These are phyloP conservation scores for Sungouiozyma intestinalis DNA, from an alignment of 805 yeast species.

Conservation along the genomic window DNA sequence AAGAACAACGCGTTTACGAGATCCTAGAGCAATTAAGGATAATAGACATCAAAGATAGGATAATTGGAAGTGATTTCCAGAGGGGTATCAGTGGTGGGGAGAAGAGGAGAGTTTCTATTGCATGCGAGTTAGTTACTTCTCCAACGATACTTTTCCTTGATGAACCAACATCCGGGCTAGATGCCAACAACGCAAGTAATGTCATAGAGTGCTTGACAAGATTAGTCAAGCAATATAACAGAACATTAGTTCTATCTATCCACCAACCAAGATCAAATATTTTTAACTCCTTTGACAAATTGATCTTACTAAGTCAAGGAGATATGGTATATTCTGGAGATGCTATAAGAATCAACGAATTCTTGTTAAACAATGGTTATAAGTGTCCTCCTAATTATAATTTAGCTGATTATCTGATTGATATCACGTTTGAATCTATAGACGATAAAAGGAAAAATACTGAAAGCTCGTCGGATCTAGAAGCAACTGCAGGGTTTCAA, in stretches of 20 bases:
- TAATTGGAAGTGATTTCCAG: slow-evolving; percentile 80
- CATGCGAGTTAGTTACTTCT: slow-evolving; percentile 84
- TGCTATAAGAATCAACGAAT: slow-evolving; percentile 63
- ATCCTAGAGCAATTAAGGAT: slow-evolving; percentile 82
- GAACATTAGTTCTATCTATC: slow-evolving; percentile 87
- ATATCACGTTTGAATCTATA: slow-evolving; percentile 60
- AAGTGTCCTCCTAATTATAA: slow-evolving; percentile 83
- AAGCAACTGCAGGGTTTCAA: neutral
- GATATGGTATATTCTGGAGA: slow-evolving; percentile 80
- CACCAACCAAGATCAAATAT: slow-evolving; percentile 97
- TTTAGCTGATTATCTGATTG: slow-evolving; percentile 87
- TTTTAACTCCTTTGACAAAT: slow-evolving; percentile 79
- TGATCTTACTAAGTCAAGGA: slow-evolving; percentile 75
- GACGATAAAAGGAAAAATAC: neutral
- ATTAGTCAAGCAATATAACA: slow-evolving; percentile 65
- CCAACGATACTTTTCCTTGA: slow-evolving; percentile 77
- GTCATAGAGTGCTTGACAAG: slow-evolving; percentile 79
- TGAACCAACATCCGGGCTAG: slow-evolving; percentile 94
- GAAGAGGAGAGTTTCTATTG: slow-evolving; percentile 82
- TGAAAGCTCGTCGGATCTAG: neutral
- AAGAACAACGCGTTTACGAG: slow-evolving; percentile 70
- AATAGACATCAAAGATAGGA: slow-evolving; percentile 66
- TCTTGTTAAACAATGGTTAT: slow-evolving; percentile 66
- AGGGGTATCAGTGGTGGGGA: slow-evolving; percentile 85
- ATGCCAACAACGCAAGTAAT: slow-evolving; percentile 84